Evolutionary conservation across 768 basidiomycete genomes (phyloP).

Genomic region (Mycena polygramma): DNA sequence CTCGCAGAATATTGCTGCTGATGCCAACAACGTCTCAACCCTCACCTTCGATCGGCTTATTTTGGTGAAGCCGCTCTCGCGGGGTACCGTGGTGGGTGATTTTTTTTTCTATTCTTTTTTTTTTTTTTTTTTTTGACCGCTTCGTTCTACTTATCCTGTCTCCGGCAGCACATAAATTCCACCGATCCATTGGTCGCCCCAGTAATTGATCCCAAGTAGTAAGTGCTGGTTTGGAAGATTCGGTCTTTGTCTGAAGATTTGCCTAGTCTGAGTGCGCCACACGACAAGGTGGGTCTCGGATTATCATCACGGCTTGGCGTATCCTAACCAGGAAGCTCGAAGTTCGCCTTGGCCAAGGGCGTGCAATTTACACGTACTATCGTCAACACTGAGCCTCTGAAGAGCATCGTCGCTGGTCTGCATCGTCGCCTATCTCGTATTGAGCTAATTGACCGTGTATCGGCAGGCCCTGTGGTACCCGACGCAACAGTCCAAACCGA

Average conservation of each 20-base stretch:
- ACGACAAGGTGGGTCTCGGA: slow-evolving; percentile 19
- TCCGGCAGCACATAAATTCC: slow-evolving; percentile 28
- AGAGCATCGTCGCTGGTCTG: slow-evolving; percentile 27
- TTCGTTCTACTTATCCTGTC: no score
- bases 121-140: no score
- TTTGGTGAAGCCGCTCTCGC: slow-evolving; percentile 28
- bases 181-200: slow-evolving; percentile 21
- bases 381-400: slow-evolving; percentile 31
- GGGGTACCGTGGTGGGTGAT: slow-evolving; percentile 22
- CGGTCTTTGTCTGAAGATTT: no score
- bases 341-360: slow-evolving; percentile 30
- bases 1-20: slow-evolving; percentile 22
- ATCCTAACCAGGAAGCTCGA: no score
- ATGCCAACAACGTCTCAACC: slow-evolving; percentile 27
- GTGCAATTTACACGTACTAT: slow-evolving; percentile 31
- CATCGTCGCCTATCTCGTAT: background rate
- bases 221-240: background rate
- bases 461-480: slow-evolving; percentile 16
- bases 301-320: no score
- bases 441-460: no score
- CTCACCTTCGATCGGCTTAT: slow-evolving; percentile 29
- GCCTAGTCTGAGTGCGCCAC: slow-evolving; percentile 22
- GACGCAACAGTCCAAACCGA: slow-evolving; percentile 30
- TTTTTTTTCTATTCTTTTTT: no score
- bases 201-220: slow-evolving; percentile 36